Base-by-base conservation (phyloP, 2,329 filamentous ascomycete species). In the Ophioceras dolichostomum region DNA sequence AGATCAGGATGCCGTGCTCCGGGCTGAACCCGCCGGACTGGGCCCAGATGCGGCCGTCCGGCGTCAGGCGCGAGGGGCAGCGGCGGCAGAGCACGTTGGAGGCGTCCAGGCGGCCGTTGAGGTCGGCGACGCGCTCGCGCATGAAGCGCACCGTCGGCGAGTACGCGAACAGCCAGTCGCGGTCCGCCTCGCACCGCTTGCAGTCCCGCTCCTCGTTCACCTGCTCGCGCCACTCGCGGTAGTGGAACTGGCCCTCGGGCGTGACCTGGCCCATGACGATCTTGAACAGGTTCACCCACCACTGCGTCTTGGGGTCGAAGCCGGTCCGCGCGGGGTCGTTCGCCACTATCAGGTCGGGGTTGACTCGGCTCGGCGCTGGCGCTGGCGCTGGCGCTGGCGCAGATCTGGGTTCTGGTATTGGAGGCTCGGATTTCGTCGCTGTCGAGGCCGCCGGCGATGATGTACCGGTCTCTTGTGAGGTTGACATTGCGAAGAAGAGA, bases 61-160 rank as follows among this genome's bases (percentile, higher is more conserved):
- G 61, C 27, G 65, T 67, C 24, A 76, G 58, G 22, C 67, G 61
- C 12, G 70, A 66, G 7, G 75, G 75, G 55, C 91, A 98, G 41
- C 86, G 75, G 19, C 79, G 71, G 56, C 91, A 98, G 31, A 80
- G 68, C 41, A 98, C 83, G 53, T 93, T 95, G 45, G 68, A 61
- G 8, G 62, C 62, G 51, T 83, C 77, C 35, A 98, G 65, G 35
- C 75, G 65, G 36, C 86, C 87, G 55, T 87, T 86, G 24, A 96
- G 73, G 47, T 80, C 76, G 40, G 65, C 66, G 49, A 95, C 82
- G 58, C 87, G 85, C 46, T 91, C 77, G 39, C 76, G 76, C 61
- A 98, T 67, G 69, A 94, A 98, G 43, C 81, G 79, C 41, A 98
- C 79, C 39, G 84, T 76, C 20, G 91, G 91, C 39, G 82, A 89